These are phyloP conservation scores for Hagleromyces aurorensis DNA, from an alignment of 805 yeast species.

Conservation along the genomic window DNA sequence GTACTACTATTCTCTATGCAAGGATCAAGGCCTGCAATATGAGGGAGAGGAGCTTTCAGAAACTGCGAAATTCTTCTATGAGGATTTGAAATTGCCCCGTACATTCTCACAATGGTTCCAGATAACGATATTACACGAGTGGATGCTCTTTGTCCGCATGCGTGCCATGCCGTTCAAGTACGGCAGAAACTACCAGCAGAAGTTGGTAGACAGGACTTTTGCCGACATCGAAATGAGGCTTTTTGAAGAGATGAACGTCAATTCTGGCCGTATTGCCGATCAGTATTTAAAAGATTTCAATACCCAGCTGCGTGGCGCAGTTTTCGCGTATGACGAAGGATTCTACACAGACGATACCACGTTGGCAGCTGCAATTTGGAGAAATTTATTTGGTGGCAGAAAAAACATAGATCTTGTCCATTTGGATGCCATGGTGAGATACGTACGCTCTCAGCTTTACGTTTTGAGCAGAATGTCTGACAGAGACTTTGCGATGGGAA, in stretches of 20 bases:
- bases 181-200: constrained; percentile 86
- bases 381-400: constrained; percentile 86
- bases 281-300: constrained; percentile 85
- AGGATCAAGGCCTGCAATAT: constrained; percentile 70
- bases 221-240: constrained; percentile 82
- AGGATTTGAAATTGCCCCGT: constrained; percentile 70
- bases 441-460: constrained; percentile 82
- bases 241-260: constrained; percentile 78
- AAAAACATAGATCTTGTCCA: constrained; percentile 73
- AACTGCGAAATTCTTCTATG: constrained; percentile 78
- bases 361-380: constrained; percentile 73
- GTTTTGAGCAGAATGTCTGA: constrained; percentile 81
- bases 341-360: constrained; percentile 71
- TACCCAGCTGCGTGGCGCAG: constrained; percentile 80
- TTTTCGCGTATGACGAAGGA: constrained; percentile 90
- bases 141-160: constrained; percentile 94
- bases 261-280: constrained; percentile 73
- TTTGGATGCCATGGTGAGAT: constrained; percentile 82
- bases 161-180: constrained; percentile 89
- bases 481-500: constrained; percentile 88
- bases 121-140: constrained; percentile 79
- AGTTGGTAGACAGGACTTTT: constrained; percentile 80
- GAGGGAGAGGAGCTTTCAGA: constrained; percentile 65
- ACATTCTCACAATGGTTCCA: constrained; percentile 97
- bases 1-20: constrained; percentile 77